Conservation (phyloP, 2,329 filamentous ascomycete species). For the Colletotrichum musae region DNA sequence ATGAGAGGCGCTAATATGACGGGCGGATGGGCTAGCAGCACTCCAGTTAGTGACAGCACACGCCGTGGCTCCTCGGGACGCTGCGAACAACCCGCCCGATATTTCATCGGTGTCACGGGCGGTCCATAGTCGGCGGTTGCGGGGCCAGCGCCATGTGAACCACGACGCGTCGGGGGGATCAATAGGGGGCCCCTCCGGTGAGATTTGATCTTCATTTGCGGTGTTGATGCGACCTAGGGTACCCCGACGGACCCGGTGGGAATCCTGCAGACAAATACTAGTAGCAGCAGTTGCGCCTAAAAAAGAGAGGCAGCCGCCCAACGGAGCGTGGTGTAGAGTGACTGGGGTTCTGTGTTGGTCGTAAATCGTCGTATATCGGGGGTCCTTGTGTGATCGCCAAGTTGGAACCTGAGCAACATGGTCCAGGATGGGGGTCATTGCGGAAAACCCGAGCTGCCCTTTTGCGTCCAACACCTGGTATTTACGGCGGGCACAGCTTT, state of each 20-base stretch:
- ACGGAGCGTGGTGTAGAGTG: neutral
- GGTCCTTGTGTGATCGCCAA: constrained; percentile 27
- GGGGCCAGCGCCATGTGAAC: neutral
- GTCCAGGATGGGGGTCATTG: constrained; percentile 13
- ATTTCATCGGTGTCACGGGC: constrained; percentile 14
- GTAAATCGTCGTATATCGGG: constrained; percentile 35
- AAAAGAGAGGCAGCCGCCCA: neutral
- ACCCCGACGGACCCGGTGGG: constrained; percentile 15
- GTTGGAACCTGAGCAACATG: constrained; percentile 28
- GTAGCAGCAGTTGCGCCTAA: neutral
- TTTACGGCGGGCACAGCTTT: too few relatives aligned
- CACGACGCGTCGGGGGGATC: too few relatives aligned
- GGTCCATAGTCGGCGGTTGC: constrained; percentile 7
- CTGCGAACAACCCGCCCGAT: constrained; percentile 27
- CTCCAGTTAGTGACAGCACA: neutral
- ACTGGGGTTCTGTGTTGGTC: constrained; percentile 7
- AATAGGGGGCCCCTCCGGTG: neutral
- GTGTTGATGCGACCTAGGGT: neutral
- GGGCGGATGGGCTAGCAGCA: neutral
- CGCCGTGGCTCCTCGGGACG: constrained; percentile 15
- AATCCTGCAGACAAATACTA: neutral
- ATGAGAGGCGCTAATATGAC: neutral
- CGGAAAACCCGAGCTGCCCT: constrained; percentile 5
- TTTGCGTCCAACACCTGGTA: neutral
- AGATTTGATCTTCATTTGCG: constrained; percentile 17